Conservation (phyloP, 331 rosid species). For the Phaseolus coccineus region DNA sequence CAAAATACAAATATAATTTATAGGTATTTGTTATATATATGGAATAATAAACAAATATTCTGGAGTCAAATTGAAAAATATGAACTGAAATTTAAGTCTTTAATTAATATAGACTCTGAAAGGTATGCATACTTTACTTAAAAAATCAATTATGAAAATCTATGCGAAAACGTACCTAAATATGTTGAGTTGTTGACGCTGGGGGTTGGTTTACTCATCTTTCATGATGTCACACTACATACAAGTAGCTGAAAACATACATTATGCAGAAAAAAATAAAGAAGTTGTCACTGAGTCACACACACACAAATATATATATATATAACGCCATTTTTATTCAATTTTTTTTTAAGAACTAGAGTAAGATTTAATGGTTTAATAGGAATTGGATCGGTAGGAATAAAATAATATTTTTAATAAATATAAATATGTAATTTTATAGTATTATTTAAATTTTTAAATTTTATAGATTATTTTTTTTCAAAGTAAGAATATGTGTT, state of each 20-base stretch:
- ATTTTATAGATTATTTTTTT: too few species aligned
- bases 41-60: neutral
- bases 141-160: neutral
- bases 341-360: too few species aligned
- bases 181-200: neutral
- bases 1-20: too few species aligned
- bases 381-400: too few species aligned
- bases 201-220: neutral
- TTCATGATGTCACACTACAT: neutral
- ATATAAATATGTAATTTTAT: too few species aligned
- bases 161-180: neutral
- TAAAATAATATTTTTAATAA: too few species aligned
- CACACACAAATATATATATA: too few species aligned
- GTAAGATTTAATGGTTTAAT: too few species aligned
- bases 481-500: too few species aligned
- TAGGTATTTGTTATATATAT: neutral
- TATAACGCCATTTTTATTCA: too few species aligned
- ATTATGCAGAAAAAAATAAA: too few species aligned
- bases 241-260: neutral
- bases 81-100: neutral
- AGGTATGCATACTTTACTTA: neutral
- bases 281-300: neutral
- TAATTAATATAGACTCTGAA: neutral
- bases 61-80: neutral
- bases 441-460: too few species aligned